phyloP scores from a whole-genome alignment of 805 yeast species.

The Ogataea paraovalis region DNA sequence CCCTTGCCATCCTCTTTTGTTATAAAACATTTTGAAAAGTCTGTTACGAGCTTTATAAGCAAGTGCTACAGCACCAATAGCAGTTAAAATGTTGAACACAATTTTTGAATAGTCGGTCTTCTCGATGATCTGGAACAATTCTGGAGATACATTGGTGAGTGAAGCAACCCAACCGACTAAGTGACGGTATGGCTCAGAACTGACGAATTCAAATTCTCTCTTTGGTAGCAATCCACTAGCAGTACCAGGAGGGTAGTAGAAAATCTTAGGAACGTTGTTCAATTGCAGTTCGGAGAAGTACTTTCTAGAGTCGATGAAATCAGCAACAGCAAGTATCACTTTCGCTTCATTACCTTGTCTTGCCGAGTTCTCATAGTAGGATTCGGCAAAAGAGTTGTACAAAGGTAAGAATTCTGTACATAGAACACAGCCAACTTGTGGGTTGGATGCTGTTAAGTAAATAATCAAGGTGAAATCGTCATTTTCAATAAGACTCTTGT shows the following conservation, averaged over 20 bases:
- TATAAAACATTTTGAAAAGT: conserved; percentile 39
- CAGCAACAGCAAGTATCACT: conserved; percentile 71
- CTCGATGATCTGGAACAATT: conserved; percentile 33
- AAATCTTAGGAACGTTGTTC: conserved; percentile 76
- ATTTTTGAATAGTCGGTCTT: conserved; percentile 40
- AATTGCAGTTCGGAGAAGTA: conserved; percentile 52
- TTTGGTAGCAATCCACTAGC: conserved; percentile 23
- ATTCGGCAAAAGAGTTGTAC: conserved; percentile 53
- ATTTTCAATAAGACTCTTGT: conserved; percentile 50
- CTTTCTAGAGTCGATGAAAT: conserved; percentile 54
- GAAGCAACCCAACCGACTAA: conserved; percentile 32
- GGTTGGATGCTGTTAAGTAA: conserved; percentile 68
- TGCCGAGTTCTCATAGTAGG: conserved; percentile 45
- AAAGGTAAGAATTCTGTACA: conserved; percentile 72
- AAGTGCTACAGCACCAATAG: conserved; percentile 30
- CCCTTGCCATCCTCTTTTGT: conserved; percentile 70
- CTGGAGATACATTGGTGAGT: conserved; percentile 14
- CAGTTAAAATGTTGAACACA: conserved; percentile 34
- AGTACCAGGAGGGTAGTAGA: conserved; percentile 27
- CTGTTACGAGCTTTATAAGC: conserved; percentile 29
- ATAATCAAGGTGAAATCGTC: conserved; percentile 63
- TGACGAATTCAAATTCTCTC: conserved; percentile 43
- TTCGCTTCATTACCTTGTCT: conserved; percentile 55
- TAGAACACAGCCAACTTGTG: conserved; percentile 70
- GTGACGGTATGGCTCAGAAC: conserved; percentile 36